Conservation (phyloP, 2,329 filamentous ascomycete species). For the Ramularia endophylla region DNA sequence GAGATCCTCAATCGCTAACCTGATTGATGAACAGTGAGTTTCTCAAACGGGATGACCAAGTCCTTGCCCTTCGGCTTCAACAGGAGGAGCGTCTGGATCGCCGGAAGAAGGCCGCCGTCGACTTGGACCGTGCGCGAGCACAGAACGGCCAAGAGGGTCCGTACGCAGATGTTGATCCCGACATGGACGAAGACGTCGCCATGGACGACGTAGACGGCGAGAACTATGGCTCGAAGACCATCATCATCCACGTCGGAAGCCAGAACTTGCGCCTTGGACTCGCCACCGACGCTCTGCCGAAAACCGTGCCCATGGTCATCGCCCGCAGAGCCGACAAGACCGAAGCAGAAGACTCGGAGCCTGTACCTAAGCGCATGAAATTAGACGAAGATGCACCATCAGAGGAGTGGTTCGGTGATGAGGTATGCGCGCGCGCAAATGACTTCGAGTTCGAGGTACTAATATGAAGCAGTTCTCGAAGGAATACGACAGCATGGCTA, state of each 20-base stretch:
- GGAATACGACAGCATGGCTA: conserved; percentile 72
- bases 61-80: conserved; percentile 80
- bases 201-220: conserved; percentile 53
- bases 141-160: conserved; percentile 54
- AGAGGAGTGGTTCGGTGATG: conserved; percentile 83
- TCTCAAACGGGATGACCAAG: conserved; percentile 95
- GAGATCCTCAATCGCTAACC: conserved; percentile 4
- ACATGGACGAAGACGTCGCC: conserved; percentile 45
- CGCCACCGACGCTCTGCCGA: conserved; percentile 91
- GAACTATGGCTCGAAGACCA: conserved; percentile 76
- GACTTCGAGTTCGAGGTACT: background rate
- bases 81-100: conserved; percentile 79
- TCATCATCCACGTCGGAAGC: conserved; percentile 92
- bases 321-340: conserved; percentile 71
- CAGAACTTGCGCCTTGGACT: conserved; percentile 93
- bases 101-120: conserved; percentile 79
- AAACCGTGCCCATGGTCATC: conserved; percentile 88
- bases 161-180: conserved; percentile 33
- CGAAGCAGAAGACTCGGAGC: conserved; percentile 80
- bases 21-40: conserved; percentile 63
- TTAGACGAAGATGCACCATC: conserved; percentile 56
- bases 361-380: conserved; percentile 62
- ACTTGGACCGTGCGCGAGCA: conserved; percentile 78
- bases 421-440: conserved; percentile 44
- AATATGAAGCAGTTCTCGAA: conserved; percentile 46